These are phyloP conservation scores for Acer saccharum DNA, from an alignment of 345 rosid genomes.

Conservation along the genomic window DNA sequence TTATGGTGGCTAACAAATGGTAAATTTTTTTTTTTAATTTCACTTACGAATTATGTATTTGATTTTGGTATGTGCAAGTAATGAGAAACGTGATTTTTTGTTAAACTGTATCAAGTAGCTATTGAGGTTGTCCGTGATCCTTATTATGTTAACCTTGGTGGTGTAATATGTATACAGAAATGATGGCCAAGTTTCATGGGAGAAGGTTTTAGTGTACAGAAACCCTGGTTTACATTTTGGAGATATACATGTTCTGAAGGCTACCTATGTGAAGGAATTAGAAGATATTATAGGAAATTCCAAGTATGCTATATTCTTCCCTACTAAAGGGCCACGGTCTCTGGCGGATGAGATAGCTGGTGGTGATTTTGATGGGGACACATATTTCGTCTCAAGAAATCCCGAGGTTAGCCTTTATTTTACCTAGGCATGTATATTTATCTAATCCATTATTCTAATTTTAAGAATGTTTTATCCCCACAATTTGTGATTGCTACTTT, in stretches of 20 bases:
- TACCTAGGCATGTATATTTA: background rate
- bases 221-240: conserved; percentile 89
- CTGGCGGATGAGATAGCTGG: conserved; percentile 81
- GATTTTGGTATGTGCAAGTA: background rate
- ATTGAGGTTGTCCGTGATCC: background rate
- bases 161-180: conserved; percentile 40
- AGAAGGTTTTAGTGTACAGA: conserved; percentile 73
- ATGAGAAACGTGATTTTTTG: background rate
- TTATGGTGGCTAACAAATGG: background rate
- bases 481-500: background rate
- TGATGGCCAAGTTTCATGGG: conserved; percentile 66
- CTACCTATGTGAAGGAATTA: conserved; percentile 57
- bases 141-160: conserved; percentile 3
- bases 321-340: conserved; percentile 66
- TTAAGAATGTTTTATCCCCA: conserved; percentile 1
- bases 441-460: background rate
- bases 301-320: conserved; percentile 78
- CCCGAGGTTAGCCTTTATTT: conserved; percentile 53
- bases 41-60: background rate
- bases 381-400: conserved; percentile 72
- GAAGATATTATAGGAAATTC: conserved; percentile 63
- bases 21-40: too few relatives aligned
- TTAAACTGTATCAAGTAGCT: background rate
- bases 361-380: conserved; percentile 83
- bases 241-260: conserved; percentile 70